Base-by-base conservation (phyloP, 495 filamentous ascomycete genomes). In the Penicillium nucicola region DNA sequence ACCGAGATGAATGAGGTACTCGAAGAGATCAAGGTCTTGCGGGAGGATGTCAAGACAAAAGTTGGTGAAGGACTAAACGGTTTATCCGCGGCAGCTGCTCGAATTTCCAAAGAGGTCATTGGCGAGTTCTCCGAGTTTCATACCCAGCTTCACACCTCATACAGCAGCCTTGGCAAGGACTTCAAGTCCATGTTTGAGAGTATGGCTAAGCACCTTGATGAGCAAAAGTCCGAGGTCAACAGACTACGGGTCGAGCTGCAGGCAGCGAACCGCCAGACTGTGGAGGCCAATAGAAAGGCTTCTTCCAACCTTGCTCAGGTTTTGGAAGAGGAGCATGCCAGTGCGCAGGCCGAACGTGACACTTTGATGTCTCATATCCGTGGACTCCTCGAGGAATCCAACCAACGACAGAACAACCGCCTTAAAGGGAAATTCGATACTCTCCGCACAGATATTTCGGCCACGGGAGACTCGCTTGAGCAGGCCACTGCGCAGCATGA, bases 1-100 rank as follows among this genome's bases (percentile, higher is more conserved):
- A 84, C 91, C 45, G 86, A 93, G 49, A 95, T 96, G 89, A 91
- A 97, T 56, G 72, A 79, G 22, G 86, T 96, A 18, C 79, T 98
- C 3, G 92, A 93, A 56, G 93, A 95, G 59, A 96, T 97, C 64
- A 91, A 93, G 61, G 80, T 79, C 32, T 77, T 97, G 22, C 80
- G 93, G 18, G 87, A 95, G 67, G 85, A 89, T 39, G 87, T 97
- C 14, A 97, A 96, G 69, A 69, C 78, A 30, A 85, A 85, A 36
- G 89, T 97, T 30, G 90, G 89, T 4, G 84, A 90, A 56, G 92
- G 92, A 4, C 76, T 98, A 13, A 86, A 87, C 61, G 85, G 89
- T 6, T 81, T 98, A 3, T 90, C 91, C 1, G 79, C 77, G 22
- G 92, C 92, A 10, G 92, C 93, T 6, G 88, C 88, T 64, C 82